Conservation (phyloP, 345 rosid genomes). For the Citrus unshiu region DNA sequence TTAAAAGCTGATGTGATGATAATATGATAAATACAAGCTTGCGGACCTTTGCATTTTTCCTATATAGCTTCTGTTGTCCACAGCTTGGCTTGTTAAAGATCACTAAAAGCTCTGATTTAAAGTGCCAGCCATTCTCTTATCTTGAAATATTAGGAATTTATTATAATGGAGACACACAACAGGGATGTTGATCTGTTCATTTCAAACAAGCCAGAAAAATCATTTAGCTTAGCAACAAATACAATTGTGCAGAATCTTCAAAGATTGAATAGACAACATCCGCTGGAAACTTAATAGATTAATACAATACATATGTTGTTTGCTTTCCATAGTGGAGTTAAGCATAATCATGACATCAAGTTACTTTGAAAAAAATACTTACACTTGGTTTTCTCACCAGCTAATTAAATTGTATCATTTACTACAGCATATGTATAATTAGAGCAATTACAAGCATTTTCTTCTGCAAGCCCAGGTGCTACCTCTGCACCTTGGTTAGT, state of each 20-base stretch:
- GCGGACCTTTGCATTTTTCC: no score
- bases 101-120: not conserved
- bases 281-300: not conserved
- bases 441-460: conserved; percentile 5
- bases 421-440: conserved; percentile 2
- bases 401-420: conserved; percentile 3
- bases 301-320: conserved; percentile 11
- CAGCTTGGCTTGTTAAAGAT: not conserved
- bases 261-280: not conserved
- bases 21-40: not conserved
- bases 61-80: not conserved
- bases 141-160: no score
- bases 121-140: no score
- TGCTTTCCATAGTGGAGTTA: conserved; percentile 7
- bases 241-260: not conserved
- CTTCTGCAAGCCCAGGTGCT: conserved; percentile 10
- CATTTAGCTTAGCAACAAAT: not conserved
- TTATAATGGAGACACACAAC: not conserved
- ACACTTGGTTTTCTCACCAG: conserved; percentile 5
- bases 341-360: conserved; percentile 11
- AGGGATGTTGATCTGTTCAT: not conserved
- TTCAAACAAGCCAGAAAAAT: not conserved
- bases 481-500: conserved; percentile 9
- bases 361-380: conserved; percentile 12
- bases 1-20: not conserved